Conservation (phyloP, 768 basidiomycete species). For the Clathrus columnatus region DNA sequence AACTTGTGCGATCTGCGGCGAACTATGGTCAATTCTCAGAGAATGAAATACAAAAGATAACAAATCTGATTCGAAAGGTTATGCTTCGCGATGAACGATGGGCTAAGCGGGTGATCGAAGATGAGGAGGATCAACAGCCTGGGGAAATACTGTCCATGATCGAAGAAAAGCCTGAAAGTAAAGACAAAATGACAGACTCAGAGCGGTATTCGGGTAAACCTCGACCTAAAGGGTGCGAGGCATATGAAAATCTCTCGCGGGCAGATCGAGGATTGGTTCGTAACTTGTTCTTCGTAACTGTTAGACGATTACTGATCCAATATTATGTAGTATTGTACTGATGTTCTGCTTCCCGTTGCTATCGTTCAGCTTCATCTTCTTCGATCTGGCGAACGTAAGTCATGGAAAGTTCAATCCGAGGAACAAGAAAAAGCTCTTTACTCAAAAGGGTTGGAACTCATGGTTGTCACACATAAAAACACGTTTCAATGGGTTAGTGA, state of each 20-base stretch:
- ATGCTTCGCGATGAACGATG: constrained; percentile 17
- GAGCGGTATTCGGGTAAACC: neutral
- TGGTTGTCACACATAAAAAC: constrained; percentile 25
- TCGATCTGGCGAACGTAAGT: constrained; percentile 52
- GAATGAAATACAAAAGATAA: constrained; percentile 25
- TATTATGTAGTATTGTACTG: constrained; percentile 21
- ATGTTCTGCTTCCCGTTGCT: constrained; percentile 64
- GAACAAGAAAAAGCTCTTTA: constrained; percentile 52
- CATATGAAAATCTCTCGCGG: constrained; percentile 11
- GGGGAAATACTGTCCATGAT: neutral
- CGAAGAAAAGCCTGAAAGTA: neutral
- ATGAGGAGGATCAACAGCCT: constrained; percentile 4
- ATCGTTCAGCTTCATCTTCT: constrained; percentile 67
- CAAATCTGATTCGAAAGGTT: constrained; percentile 24
- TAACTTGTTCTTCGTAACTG: neutral
- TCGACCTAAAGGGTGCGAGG: constrained; percentile 10
- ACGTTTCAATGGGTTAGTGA: constrained; percentile 68
- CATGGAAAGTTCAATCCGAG: constrained; percentile 36
- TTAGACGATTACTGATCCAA: neutral
- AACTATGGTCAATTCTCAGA: constrained; percentile 30
- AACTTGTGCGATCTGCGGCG: constrained; percentile 26
- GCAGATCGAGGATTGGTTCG: constrained; percentile 11
- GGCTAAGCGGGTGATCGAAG: neutral
- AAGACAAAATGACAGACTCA: neutral
- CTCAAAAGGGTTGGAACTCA: constrained; percentile 31